Base-by-base conservation (phyloP, 2,329 filamentous ascomycete species). In the Elsinoe necatrix region DNA sequence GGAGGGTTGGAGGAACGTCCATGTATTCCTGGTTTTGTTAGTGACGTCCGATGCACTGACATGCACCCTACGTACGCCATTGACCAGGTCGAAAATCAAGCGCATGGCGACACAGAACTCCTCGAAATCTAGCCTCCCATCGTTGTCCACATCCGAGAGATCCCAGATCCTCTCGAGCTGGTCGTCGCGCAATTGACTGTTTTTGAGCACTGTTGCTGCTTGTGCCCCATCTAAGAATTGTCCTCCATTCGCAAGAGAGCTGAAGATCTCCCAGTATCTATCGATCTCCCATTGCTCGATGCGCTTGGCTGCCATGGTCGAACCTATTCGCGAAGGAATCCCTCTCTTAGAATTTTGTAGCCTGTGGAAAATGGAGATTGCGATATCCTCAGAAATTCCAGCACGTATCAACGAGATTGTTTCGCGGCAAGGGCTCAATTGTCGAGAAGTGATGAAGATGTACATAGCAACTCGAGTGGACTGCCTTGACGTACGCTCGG, bases 31-130 rank as follows among this genome's bases (percentile, higher is more conserved):
- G 65, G 56, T 16, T 7, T 12, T 1, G n/a, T 45, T n/a, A 55
- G 48, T 7, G 37, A 35, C 20, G 12, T 39, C 8, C 4, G 14
- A 14, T 29, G 27, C 5, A 14, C 29, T 45, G 4, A n/a, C 3
- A 39, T 20, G 14, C 1, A 43, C 16, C 16, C 6, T n/a, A 74
- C 80, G 60, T 79, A 95, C 89, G 65, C 93, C 93, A 68, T 98
- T 98, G 65, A 98, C 84, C 63, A 97, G 77, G 71, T 98, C 93
- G 72, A 97, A 98, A 66, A 97, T 96, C 67, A 98, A 77, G 67
- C 93, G 83, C 93, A 98, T 98, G 37, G 91, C 93, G 58, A 98
- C 93, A 72, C 93, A 98, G 72, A 98, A 98, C 78, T 98, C 93
- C 75, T 98, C 93, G 76, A 98, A 98, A 74, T 98, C 93, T 56